These are phyloP conservation scores for Rosa multiflora DNA, from an alignment of 306 rosid species.

Conservation along the genomic window DNA sequence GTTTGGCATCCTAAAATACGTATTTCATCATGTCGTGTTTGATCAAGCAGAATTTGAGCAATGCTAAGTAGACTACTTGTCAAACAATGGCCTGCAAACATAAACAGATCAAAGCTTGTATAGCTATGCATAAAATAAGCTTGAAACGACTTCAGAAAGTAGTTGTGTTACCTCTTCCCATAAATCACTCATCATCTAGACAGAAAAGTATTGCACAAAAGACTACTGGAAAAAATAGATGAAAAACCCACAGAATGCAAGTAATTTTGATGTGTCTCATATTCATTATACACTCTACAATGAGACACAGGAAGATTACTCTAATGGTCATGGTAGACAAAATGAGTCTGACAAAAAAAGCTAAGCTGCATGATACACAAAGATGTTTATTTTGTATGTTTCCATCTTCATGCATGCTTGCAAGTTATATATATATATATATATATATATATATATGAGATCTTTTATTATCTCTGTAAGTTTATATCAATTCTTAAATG, in stretches of 20 bases:
- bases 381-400: not conserved
- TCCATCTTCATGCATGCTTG: not conserved
- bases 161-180: too few relatives aligned
- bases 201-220: too few relatives aligned
- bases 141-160: too few relatives aligned
- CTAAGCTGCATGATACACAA: not conserved
- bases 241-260: not conserved
- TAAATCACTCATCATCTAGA: too few relatives aligned
- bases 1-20: constrained; percentile 68
- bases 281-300: not conserved
- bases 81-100: constrained; percentile 67
- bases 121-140: not conserved
- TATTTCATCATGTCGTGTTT: constrained; percentile 57
- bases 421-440: not conserved
- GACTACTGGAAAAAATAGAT: not conserved
- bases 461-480: not conserved
- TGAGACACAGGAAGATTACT: too few relatives aligned
- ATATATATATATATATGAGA: not conserved
- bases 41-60: constrained; percentile 69
- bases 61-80: constrained; percentile 65
- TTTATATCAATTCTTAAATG: not conserved
- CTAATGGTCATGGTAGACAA: not conserved
- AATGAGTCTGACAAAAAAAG: not conserved
- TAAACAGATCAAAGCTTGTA: constrained; percentile 19
- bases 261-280: not conserved